These are phyloP conservation scores for Sphagnum magellanicum DNA, from an alignment of 228 moss, liverwort and hornwort genomes.

Conservation along the genomic window DNA sequence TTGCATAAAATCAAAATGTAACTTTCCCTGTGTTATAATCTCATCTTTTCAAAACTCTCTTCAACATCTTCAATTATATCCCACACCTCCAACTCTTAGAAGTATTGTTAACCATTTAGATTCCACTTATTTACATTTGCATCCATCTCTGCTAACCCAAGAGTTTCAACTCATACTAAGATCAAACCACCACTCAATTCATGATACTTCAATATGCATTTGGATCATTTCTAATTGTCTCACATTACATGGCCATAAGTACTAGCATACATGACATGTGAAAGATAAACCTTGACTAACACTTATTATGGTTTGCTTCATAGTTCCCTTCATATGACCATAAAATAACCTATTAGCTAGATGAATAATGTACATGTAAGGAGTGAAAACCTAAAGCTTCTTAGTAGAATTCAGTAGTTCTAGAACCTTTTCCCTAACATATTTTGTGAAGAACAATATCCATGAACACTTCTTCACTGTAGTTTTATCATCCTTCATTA, in stretches of 20 bases:
- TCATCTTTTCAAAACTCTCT: not conserved
- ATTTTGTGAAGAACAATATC: slow-evolving; percentile 44
- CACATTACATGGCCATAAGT: not conserved
- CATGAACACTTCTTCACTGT: slow-evolving; percentile 41
- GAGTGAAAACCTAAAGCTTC: slow-evolving; percentile 40
- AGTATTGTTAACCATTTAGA: not conserved
- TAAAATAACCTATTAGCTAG: not conserved
- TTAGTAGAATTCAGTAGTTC: slow-evolving; percentile 24
- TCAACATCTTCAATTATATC: not conserved
- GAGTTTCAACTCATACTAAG: not conserved
- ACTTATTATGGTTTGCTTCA: not conserved
- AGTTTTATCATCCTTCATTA: slow-evolving; percentile 10
- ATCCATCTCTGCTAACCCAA: not conserved
- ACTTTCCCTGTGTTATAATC: not conserved
- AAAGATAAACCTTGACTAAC: not conserved
- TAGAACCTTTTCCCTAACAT: slow-evolving; percentile 15
- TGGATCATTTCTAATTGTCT: not conserved
- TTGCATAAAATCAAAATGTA: not conserved
- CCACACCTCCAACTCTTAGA: not conserved
- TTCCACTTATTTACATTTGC: not conserved
- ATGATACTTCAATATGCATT: not conserved
- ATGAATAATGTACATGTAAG: not conserved
- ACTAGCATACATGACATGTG: not conserved
- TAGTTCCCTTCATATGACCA: not conserved
- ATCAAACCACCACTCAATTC: not conserved